Evolutionary conservation across 2,329 filamentous ascomycete genomes (phyloP).

Genomic region (Trichoderma sp.): DNA sequence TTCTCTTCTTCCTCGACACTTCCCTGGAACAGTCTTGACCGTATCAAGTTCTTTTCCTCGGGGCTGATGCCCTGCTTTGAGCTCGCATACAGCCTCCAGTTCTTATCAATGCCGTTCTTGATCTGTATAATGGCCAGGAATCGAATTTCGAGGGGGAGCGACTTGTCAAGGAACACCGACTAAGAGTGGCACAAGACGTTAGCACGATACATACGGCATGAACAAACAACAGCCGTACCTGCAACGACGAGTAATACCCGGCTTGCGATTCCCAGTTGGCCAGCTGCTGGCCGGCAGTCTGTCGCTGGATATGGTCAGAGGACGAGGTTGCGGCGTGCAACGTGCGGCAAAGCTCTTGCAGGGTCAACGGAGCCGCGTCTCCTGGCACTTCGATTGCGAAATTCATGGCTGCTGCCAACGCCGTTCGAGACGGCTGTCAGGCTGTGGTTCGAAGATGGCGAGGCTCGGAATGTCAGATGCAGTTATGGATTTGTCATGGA

Average conservation of each 20-base stretch:
- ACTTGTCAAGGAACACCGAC: slow-evolving; percentile 75
- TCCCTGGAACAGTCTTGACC: slow-evolving; percentile 69
- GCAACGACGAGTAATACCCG: slow-evolving; percentile 65
- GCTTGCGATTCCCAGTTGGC: slow-evolving; percentile 65
- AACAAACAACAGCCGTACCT: slow-evolving; percentile 48
- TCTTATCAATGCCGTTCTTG: slow-evolving; percentile 94
- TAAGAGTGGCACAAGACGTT: not conserved
- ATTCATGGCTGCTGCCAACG: slow-evolving; percentile 49
- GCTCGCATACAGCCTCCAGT: slow-evolving; percentile 69
- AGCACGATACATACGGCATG: not conserved
- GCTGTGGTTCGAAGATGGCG: not conserved
- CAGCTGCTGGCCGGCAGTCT: slow-evolving; percentile 68
- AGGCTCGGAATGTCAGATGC: not conserved
- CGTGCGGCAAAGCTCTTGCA: slow-evolving; percentile 61
- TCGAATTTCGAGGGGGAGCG: slow-evolving; percentile 71
- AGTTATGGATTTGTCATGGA: not conserved
- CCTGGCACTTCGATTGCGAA: slow-evolving; percentile 75
- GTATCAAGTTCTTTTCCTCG: slow-evolving; percentile 73
- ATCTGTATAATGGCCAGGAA: slow-evolving; percentile 90
- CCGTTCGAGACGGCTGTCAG: slow-evolving; percentile 19
- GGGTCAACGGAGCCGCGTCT: slow-evolving; percentile 69
- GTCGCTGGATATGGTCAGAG: slow-evolving; percentile 58
- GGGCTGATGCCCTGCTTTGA: slow-evolving; percentile 63
- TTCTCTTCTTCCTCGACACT: slow-evolving; percentile 73
- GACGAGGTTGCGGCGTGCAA: slow-evolving; percentile 63